Base-by-base conservation (phyloP, 139 green algal species). In the Dunaliella primolecta region DNA sequence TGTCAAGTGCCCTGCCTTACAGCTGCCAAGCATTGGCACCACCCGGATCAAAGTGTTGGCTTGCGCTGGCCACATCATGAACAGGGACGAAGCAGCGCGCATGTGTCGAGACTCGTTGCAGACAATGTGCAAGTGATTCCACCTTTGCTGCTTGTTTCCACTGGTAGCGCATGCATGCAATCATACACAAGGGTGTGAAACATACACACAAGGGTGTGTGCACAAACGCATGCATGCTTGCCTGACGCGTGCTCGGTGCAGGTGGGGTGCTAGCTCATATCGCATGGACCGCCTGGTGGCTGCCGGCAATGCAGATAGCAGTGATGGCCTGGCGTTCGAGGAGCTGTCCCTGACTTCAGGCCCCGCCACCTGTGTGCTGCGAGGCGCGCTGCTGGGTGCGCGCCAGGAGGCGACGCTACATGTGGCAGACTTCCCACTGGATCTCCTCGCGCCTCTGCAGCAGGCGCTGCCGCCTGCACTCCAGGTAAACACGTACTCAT, bases 291-390 rank as follows among this genome's bases (percentile, higher is more conserved):
- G 56, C 29, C 30, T 81, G 35, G 36, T n/a, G 3, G 36, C 71
- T n/a, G 38, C 70, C 3, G 95, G 95, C 27, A 88, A 75, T n/a
- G 94, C 89, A 84, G 94, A 97, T 84, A 93, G 87, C 57, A 79
- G 86, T 31, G 96, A 98, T 64, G 96, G 96, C 0, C 33, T 98
- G 75, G 89, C 95, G n/a, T 80, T 98, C 76, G 91, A 98, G 78
- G 93, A 97, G 87, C 78, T 96, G 31, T 85, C 86, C 27, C 34
- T 32, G 0, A 1, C 81, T 31, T 24, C 86, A 84, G 86, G 86
- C 31, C 82, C 85, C 3, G 91, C 91, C 15, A 82, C 57, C 20
- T 83, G 93, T 24, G 85, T 85, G 27, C 57, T 92, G n/a, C 81
- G 81, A 21, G 95, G 93, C 34, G 86, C 84, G 30, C 89, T 98